These are phyloP conservation scores for Musa itinerans DNA, from an alignment of 176 grass and related monocot species.

Conservation along the genomic window DNA sequence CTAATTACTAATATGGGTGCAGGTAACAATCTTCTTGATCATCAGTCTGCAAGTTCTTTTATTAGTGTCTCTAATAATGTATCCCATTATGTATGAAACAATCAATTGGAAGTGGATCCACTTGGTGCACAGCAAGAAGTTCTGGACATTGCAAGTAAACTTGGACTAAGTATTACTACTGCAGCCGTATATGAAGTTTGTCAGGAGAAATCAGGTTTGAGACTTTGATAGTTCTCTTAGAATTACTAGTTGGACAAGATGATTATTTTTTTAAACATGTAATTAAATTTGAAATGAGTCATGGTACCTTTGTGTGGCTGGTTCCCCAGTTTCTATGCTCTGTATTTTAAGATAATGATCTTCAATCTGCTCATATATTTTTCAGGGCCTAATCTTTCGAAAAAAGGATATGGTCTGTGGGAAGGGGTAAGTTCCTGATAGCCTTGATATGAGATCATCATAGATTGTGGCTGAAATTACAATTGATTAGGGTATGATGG, in stretches of 20 bases:
- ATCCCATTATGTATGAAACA: not conserved
- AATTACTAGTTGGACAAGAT: too few relatives aligned
- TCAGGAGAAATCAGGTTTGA: conserved; percentile 32
- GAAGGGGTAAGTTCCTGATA: conserved; percentile 26
- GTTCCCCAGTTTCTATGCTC: too few relatives aligned
- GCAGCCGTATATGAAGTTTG: conserved; percentile 60
- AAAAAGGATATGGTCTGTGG: conserved; percentile 23
- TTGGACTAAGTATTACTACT: conserved; percentile 61
- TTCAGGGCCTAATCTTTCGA: conserved; percentile 27
- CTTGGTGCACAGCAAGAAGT: conserved; percentile 72
- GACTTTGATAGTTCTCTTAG: not conserved
- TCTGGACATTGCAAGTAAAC: conserved; percentile 43
- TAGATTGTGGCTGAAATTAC: not conserved
- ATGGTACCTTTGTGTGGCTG: too few relatives aligned
- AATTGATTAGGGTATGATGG: not conserved
- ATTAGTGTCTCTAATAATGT: not conserved
- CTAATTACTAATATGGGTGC: conserved; percentile 95
- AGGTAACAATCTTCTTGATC: conserved; percentile 39
- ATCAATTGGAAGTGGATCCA: conserved; percentile 58
- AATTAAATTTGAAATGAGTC: too few relatives aligned
- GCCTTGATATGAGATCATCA: not conserved
- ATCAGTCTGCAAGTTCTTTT: conserved; percentile 14
- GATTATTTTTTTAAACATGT: too few relatives aligned
- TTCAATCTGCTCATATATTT: not conserved
- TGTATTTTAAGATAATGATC: too few relatives aligned